These are phyloP conservation scores for Nymphaea colorata DNA, from an alignment of 164 flowering plant species.

Conservation along the genomic window DNA sequence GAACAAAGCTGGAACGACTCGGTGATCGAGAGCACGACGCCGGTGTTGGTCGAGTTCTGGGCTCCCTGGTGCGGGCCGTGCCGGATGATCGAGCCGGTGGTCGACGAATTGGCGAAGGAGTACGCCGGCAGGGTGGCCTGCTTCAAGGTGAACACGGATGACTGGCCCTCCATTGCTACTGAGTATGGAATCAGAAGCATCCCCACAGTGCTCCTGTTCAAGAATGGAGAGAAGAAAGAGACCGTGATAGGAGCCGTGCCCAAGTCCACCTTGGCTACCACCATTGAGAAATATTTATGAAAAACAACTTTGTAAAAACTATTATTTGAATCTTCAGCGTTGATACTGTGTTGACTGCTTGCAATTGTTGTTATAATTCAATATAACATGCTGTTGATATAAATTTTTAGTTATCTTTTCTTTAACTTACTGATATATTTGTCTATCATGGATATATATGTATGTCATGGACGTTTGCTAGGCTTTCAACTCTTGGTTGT, in stretches of 20 bases:
- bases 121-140: constrained; percentile 52
- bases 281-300: constrained; percentile 55
- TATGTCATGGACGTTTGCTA: no score
- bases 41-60: constrained; percentile 75
- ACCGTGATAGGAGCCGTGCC: constrained; percentile 79
- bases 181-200: constrained; percentile 63
- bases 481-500: no score
- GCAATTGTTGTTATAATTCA: background rate
- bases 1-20: constrained; percentile 41
- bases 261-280: constrained; percentile 39
- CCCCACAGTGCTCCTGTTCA: constrained; percentile 69
- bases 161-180: constrained; percentile 46
- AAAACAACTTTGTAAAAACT: background rate
- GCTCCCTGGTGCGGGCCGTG: constrained; percentile 99
- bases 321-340: background rate
- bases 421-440: background rate
- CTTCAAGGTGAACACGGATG: constrained; percentile 73
- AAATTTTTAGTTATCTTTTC: background rate
- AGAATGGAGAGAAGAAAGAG: constrained; percentile 76
- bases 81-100: constrained; percentile 57
- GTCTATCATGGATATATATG: background rate
- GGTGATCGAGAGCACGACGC: constrained; percentile 32
- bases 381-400: no score
- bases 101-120: constrained; percentile 58
- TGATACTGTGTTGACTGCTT: background rate